These are phyloP conservation scores for Geotrichum klebahnii DNA, from an alignment of 1,139 yeast species.

Conservation along the genomic window DNA sequence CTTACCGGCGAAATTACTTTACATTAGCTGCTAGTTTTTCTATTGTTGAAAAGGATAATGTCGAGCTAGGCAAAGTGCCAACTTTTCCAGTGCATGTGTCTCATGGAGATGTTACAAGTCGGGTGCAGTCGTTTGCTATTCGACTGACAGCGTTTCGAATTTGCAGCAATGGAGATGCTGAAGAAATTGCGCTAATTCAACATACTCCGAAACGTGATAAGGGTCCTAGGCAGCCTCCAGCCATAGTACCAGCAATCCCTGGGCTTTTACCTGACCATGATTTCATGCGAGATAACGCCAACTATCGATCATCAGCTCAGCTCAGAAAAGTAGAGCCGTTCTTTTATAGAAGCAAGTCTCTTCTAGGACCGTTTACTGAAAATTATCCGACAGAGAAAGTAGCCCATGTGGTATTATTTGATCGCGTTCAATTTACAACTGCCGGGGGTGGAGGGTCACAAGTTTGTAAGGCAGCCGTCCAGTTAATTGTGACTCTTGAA, in stretches of 20 bases:
- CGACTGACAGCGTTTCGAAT: constrained; percentile 19
- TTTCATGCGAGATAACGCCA: constrained; percentile 20
- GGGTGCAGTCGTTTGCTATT: constrained; percentile 20
- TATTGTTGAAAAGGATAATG: constrained; percentile 9
- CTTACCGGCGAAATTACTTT: constrained; percentile 22
- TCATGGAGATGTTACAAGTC: constrained; percentile 10
- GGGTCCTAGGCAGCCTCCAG: constrained; percentile 19
- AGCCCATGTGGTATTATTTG: constrained; percentile 21
- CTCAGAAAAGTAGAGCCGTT: constrained; percentile 17
- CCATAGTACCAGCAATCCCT: constrained; percentile 21
- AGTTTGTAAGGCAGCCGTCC: constrained; percentile 18
- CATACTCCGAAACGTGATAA: constrained; percentile 22
- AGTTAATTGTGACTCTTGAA: constrained; percentile 19
- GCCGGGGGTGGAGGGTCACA: constrained; percentile 22
- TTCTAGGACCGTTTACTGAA: constrained; percentile 19
- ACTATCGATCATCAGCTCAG: constrained; percentile 18
- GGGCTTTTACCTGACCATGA: constrained; percentile 21
- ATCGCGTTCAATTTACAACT: constrained; percentile 22
- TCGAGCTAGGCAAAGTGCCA: constrained; percentile 20
- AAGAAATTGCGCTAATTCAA: constrained; percentile 20
- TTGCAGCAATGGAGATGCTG: constrained; percentile 15
- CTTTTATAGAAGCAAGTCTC: constrained; percentile 13
- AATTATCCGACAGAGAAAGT: constrained; percentile 20
- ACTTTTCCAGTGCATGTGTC: constrained; percentile 16
- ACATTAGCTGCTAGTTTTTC: constrained; percentile 20